Percentiles rank a stretch among this genome's conserved stretches.
phyloP scores from a whole-genome alignment of 441 rosid species.

The Monsonia emarginata region DNA sequence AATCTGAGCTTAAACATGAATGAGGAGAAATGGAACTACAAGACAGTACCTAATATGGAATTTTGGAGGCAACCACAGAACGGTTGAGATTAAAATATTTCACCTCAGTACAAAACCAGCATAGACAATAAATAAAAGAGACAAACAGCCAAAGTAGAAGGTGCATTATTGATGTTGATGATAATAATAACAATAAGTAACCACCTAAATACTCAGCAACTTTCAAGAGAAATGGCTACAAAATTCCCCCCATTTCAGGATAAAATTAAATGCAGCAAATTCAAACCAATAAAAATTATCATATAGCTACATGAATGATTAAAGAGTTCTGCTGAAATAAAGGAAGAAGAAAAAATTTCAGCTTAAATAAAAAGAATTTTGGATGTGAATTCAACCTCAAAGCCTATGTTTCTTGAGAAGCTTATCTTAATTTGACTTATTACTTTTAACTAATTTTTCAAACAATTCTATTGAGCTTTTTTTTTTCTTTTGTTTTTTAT shows the following conservation, averaged over 20 bases:
- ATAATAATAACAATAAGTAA: not conserved
- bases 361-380: not conserved
- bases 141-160: constrained; percentile 36
- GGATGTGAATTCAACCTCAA: not conserved
- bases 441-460: not conserved
- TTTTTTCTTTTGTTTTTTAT: not conserved
- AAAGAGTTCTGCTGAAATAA: not conserved
- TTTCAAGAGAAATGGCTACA: not conserved
- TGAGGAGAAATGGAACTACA: not conserved
- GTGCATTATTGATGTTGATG: constrained; percentile 27
- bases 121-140: constrained; percentile 9
- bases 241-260: not conserved
- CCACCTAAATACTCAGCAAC: not conserved
- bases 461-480: not conserved
- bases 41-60: constrained; percentile 21
- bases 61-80: constrained; percentile 2
- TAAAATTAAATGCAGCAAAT: not conserved
- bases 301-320: not conserved
- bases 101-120: constrained; percentile 5
- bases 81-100: not conserved
- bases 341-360: not conserved
- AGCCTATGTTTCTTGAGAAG: not conserved
- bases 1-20: constrained; percentile 10
- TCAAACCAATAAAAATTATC: not conserved
- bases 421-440: not conserved